Base-by-base conservation (phyloP, 2,329 filamentous ascomycete species). In the Nothophaeocryptopus gaeumannii region DNA sequence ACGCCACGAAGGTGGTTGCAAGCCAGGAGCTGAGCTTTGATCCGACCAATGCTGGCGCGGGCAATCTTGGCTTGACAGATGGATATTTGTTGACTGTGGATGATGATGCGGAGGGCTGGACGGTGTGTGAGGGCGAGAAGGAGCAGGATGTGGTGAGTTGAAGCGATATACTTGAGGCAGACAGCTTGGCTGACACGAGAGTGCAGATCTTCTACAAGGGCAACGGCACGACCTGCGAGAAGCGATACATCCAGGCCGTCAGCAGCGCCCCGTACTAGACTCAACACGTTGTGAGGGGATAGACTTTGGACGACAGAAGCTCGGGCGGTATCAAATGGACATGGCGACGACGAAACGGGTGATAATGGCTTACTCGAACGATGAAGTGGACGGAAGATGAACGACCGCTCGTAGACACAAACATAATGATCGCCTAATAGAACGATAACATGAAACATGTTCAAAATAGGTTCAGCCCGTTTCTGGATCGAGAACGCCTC, bases 231-330 rank as follows among this genome's bases (percentile, higher is more conserved):
- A 63, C 58, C n/a, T 74, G 71, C 45, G 55, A 45, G 12, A 56
- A 53, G 37, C 70, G 67, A 5, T 72, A 64, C 60, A 56, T 74
- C 26, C 70, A 73, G 49, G 71, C 69, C 38, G 70, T 71, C 13
- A 52, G 38, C 13, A 57, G 59, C 35, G 60, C 68, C 36, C 71
- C 70, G 8, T 74, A 73, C 55, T 73, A 47, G 36, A 26, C 20
- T 7, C 20, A 7, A 26, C 20, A 26, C 20, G 20, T 3, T 26
- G 3, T 7, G 7, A 26, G 20, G 4, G 20, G 20, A 26, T 26
- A n/a, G 16, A 8, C 12, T 10, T 8, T 29, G 12, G 12, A 39
- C 10, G 30, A 32, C 26, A 26, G 20, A 26, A 3, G 7, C 4
- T 7, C 7, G 20, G 3, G 20, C 20, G 3, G 20, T 7, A 26